Evolutionary conservation across 179 eudicot species (phyloP).

Genomic region (Actinidia polygama): DNA sequence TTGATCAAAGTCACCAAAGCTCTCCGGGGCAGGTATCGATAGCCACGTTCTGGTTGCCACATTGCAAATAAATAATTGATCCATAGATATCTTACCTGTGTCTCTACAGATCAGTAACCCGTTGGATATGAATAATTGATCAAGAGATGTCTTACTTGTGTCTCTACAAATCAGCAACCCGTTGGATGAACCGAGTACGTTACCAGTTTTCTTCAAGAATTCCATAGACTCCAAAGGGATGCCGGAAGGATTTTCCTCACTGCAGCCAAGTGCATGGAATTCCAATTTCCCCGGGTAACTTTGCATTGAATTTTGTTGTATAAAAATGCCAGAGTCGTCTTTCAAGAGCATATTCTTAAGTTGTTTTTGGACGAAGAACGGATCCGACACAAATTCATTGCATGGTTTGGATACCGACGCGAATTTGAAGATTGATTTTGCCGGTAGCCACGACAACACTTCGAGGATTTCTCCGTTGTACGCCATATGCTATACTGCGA

Average conservation of each 20-base stretch:
- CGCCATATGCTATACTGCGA: background rate
- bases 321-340: conserved; percentile 11
- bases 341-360: background rate
- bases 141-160: background rate
- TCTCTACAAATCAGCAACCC: conserved; percentile 25
- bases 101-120: too few relatives aligned
- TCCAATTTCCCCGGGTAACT: background rate
- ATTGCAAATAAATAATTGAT: conserved; percentile 27
- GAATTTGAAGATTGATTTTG: conserved; percentile 17
- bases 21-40: conserved; percentile 4
- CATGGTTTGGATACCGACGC: background rate
- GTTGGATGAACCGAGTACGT: conserved; percentile 26
- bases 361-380: conserved; percentile 15
- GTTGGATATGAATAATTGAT: too few relatives aligned
- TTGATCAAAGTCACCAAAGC: background rate
- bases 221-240: background rate
- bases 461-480: conserved; percentile 19
- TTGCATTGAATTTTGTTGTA: background rate
- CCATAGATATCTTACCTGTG: too few relatives aligned
- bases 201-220: background rate
- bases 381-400: background rate
- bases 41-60: conserved; percentile 13
- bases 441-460: conserved; percentile 27
- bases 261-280: background rate
- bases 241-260: background rate